Base-by-base conservation (phyloP, 2,329 filamentous ascomycete species). In the Hypoxylon sp. region DNA sequence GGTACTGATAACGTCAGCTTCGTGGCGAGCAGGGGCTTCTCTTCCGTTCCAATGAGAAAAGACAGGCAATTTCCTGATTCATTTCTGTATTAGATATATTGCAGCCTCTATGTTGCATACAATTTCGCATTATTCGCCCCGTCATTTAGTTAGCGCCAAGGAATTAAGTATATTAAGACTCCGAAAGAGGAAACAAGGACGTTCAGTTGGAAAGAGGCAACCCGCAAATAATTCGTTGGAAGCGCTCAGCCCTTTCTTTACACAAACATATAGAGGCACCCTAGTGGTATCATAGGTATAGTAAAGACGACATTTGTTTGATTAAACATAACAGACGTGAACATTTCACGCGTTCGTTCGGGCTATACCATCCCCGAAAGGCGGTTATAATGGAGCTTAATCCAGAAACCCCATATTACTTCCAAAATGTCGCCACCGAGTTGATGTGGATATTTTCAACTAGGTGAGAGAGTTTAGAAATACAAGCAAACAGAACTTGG, bases 1-100 rank as follows among this genome's bases (percentile, higher is more conserved):
- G n/a, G n/a, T 48, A 38, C 25, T 38, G 46, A 51, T 50, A 51
- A 60, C 46, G 56, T 60, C 34, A 60, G 57, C 46, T 52, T 41
- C 28, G 9, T 28, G 34, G 43, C 43, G 55, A 36, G 38, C 32
- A 46, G 43, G 25, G 25, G 21, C 6, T 17, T 41, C 43, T 25
- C n/a, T 28, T 30, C 32, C 45, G n/a, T 38, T 43, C 52, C 52
- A 56, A 46, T 56, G 14, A 19, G 25, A 55, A 55, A 13, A 21
- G 51, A 23, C 23, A 7, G 5, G 9, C n/a, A 55, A 28, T 25
- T 57, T 43, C 19, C 43, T 13, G 7, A 10, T 43, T 43, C 17
- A 32, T 58, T n/a, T 38, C 19, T 53, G 3, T 43, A 43, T 36
- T 36, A 25, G 19, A 49, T 21, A 38, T 38, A 34, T 19, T 38